These are phyloP conservation scores for Pythium grandisporangium DNA, from an alignment of 352 stramenopile genomes.

Conservation along the genomic window DNA sequence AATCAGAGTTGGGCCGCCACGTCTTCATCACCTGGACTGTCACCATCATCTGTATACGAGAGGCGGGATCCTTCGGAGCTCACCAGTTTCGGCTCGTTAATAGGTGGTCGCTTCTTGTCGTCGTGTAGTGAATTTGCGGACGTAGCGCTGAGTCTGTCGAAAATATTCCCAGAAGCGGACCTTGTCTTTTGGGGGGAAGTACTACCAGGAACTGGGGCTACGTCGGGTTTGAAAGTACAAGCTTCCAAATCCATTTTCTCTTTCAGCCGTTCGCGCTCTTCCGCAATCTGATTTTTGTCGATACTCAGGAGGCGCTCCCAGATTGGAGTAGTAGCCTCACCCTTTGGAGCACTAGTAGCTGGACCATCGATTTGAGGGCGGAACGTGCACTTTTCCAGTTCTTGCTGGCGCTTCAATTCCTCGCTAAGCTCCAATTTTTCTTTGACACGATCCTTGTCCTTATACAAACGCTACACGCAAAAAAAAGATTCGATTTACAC, in stretches of 20 bases:
- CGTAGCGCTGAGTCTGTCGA: constrained; percentile 27
- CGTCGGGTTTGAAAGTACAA: constrained; percentile 78
- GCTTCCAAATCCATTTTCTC: constrained; percentile 61
- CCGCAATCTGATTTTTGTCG: constrained; percentile 72
- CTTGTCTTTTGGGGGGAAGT: constrained; percentile 29
- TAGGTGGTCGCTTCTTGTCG: constrained; percentile 18
- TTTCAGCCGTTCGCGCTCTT: constrained; percentile 66
- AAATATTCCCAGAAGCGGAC: constrained; percentile 25
- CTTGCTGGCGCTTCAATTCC: constrained; percentile 56
- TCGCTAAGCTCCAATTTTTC: constrained; percentile 70
- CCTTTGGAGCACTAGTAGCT: constrained; percentile 15
- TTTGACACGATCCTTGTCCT: constrained; percentile 70
- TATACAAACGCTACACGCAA: constrained; percentile 53
- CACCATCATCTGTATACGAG: constrained; percentile 22
- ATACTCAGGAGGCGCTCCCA: constrained; percentile 71
- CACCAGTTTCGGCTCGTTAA: constrained; percentile 14
- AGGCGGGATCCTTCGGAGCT: constrained; percentile 9
- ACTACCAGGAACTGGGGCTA: constrained; percentile 35
- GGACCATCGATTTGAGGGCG: constrained; percentile 46
- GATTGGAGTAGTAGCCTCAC: constrained; percentile 32
- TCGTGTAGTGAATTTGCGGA: constrained; percentile 14
- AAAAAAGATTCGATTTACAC: background rate
- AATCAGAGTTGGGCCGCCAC: constrained; percentile 11
- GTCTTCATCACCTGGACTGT: constrained; percentile 1
- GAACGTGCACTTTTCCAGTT: constrained; percentile 79